Base-by-base conservation (phyloP, 2,329 filamentous ascomycete species). In the Phyllosticta citribraziliensis region DNA sequence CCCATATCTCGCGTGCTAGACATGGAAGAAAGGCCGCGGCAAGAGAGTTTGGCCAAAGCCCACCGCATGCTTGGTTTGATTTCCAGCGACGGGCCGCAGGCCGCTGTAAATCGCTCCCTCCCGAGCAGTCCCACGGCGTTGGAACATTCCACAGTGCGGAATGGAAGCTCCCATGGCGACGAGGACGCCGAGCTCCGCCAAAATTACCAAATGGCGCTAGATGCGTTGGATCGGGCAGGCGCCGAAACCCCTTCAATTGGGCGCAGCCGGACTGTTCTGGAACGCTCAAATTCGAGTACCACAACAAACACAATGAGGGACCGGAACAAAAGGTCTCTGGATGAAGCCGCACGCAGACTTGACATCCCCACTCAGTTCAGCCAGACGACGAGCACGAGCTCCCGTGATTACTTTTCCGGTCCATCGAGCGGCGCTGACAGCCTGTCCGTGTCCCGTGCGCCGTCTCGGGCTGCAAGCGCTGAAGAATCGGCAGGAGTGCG, bases 41-140 rank as follows among this genome's bases (percentile, higher is more conserved):
- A 62, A 40, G 69, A 73, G 57, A 67, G 69, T 56, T 65, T 67
- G 60, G 67, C 68, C 12, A 77, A 78, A 64, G 74, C 75, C 25
- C 75, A 76, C 67, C 75, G 70, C 64, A 68, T 76, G 19, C 68
- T 77, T 55, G 74, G 75, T 19, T 70, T 76, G 47, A 65, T 69
- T 11, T 47, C 40, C 17, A 47, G 40, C 14, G 40, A n/a, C 14
- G 40, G 40, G 12, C 40, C 40, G 40, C 60, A 66, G 61, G 63
- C 64, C 51, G 58, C 66, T 12, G 63, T 64, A 22, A 63, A 66
- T 17, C 56, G 56, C 14, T 62, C 56, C 11, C 20, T 58, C 50
- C 58, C 52, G 53, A 62, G 55, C 55, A 51, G 57, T 56, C 47
- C 57, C 30, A 35, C 20, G 33, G 52, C 55, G 24, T 40, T 35